These are phyloP conservation scores for Isatis tinctoria DNA, from an alignment of 345 rosid species.

Conservation along the genomic window DNA sequence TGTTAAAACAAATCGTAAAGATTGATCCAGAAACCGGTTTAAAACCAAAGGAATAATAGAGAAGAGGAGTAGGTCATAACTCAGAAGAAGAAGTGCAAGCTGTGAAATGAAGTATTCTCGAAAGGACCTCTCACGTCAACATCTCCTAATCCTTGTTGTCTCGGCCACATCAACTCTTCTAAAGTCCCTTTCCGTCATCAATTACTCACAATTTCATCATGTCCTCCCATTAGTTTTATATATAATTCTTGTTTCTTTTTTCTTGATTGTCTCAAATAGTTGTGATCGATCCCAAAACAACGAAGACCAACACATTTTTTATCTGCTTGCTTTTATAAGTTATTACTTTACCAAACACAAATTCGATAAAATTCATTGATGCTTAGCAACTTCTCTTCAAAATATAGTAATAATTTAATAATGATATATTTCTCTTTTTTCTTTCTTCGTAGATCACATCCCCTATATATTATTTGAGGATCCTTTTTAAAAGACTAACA, in stretches of 20 bases:
- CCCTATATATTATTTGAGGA: too few species aligned
- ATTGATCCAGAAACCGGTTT: conserved; percentile 8
- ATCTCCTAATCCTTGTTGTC: conserved; percentile 20
- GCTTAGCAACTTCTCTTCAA: neutral
- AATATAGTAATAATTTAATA: neutral
- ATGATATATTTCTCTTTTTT: neutral
- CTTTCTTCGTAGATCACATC: neutral
- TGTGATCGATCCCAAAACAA: neutral
- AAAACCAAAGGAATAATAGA: neutral
- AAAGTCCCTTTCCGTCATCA: neutral
- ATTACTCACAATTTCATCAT: neutral
- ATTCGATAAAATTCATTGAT: neutral
- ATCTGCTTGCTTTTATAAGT: neutral
- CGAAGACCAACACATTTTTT: neutral
- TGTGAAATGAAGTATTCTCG: conserved; percentile 17
- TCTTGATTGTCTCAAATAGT: neutral
- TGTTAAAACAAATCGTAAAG: conserved; percentile 4
- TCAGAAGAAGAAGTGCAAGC: conserved; percentile 30
- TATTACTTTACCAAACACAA: neutral
- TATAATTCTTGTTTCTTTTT: neutral
- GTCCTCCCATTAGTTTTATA: neutral
- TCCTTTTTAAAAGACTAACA: too few species aligned
- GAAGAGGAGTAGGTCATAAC: conserved; percentile 23
- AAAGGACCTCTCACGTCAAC: conserved; percentile 22
- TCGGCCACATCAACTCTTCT: conserved; percentile 8